Conservation (phyloP, 371 early-diverging fungal genomes). For the Apophysomyces elegans region DNA sequence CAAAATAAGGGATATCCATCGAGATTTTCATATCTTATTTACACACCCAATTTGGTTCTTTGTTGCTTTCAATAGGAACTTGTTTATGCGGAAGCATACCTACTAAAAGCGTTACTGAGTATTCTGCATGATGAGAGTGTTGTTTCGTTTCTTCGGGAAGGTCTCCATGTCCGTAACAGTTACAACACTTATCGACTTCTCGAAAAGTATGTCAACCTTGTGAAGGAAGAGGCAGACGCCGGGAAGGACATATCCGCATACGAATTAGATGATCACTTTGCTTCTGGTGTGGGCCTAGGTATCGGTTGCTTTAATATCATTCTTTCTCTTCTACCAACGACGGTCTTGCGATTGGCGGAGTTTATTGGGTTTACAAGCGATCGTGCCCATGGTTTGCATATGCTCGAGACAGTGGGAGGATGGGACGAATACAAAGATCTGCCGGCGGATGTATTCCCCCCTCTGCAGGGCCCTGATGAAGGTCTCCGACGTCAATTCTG, state of each 20-base stretch:
- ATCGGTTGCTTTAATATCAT: slow-evolving; percentile 72
- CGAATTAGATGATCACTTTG: slow-evolving; percentile 65
- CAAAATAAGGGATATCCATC: background rate
- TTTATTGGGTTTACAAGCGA: slow-evolving; percentile 73
- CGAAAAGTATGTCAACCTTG: slow-evolving; percentile 53
- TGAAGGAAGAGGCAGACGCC: slow-evolving; percentile 43
- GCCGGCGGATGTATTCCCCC: slow-evolving; percentile 49
- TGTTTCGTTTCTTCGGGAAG: slow-evolving; percentile 68
- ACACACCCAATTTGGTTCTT: background rate
- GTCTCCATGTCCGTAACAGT: slow-evolving; percentile 63
- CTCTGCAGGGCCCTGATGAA: slow-evolving; percentile 36
- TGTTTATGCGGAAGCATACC: slow-evolving; percentile 68
- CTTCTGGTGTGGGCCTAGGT: slow-evolving; percentile 67
- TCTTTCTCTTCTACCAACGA: slow-evolving; percentile 66
- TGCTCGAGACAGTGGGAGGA: slow-evolving; percentile 59
- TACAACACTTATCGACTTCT: slow-evolving; percentile 60
- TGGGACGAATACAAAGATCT: slow-evolving; percentile 51
- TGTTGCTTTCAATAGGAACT: slow-evolving; percentile 50
- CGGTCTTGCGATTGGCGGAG: slow-evolving; percentile 64
- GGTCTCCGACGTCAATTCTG: slow-evolving; percentile 56
- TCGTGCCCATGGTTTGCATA: slow-evolving; percentile 59
- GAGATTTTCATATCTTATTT: background rate
- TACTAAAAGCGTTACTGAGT: slow-evolving; percentile 65
- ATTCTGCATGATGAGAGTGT: slow-evolving; percentile 67
- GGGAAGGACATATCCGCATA: slow-evolving; percentile 34